Percentiles rank a stretch among this genome's conserved stretches.
Evolutionary conservation across 352 stramenopile species (phyloP).

Genomic region (Phytopythium aichiense): DNA sequence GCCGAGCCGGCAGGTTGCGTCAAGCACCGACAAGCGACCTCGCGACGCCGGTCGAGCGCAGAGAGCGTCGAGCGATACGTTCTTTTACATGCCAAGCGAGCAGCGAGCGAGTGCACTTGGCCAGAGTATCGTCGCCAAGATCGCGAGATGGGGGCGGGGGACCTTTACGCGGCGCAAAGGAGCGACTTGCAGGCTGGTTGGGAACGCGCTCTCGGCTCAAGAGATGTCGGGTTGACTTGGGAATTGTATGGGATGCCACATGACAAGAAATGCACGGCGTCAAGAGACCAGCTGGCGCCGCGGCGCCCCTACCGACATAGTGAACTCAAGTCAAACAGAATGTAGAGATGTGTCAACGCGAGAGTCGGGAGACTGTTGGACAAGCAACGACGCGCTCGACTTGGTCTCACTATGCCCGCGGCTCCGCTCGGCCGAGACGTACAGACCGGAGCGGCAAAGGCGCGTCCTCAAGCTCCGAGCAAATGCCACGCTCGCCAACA

Average conservation of each 20-base stretch:
- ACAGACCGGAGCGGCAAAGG: conserved; percentile 1
- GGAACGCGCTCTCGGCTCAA: conserved; percentile 5
- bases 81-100: no score
- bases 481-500: background rate
- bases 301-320: background rate
- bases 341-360: conserved; percentile 1
- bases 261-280: background rate
- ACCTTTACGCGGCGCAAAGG: conserved; percentile 9
- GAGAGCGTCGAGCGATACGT: background rate
- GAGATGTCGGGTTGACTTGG: background rate
- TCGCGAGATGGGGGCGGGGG: background rate
- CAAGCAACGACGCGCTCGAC: background rate
- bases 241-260: background rate
- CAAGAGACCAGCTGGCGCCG: background rate
- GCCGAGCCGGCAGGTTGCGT: no score
- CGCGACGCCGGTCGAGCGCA: background rate
- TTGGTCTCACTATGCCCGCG: background rate
- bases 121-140: background rate
- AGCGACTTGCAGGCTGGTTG: conserved; percentile 1
- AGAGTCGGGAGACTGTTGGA: background rate
- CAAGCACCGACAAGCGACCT: background rate
- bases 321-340: background rate
- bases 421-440: background rate
- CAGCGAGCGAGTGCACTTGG: background rate
- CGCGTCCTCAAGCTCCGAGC: background rate